These are phyloP conservation scores for Schizosaccharomyces versatilis DNA, from an alignment of 1,139 yeast genomes.

Conservation along the genomic window DNA sequence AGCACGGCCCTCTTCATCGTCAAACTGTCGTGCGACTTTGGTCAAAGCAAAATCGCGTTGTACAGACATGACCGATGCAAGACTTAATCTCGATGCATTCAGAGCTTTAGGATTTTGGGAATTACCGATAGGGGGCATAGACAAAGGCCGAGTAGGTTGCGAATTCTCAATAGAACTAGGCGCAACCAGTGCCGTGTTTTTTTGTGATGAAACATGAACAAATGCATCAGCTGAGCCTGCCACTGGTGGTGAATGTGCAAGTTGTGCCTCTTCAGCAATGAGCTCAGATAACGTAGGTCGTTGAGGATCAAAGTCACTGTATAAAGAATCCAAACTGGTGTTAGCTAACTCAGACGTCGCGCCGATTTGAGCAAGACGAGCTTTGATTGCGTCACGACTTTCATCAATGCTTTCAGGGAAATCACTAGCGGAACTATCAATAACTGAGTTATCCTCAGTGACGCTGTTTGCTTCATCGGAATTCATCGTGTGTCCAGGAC, in stretches of 20 bases:
- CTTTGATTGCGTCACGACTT: neutral
- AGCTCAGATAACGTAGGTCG: neutral
- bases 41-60: conserved; percentile 7
- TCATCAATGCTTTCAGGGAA: neutral
- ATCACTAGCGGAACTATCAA: neutral
- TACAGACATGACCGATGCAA: conserved; percentile 10
- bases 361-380: neutral
- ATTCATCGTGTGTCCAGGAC: conserved; percentile 8
- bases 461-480: neutral
- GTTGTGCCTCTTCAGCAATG: no score
- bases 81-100: conserved; percentile 7
- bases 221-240: no score
- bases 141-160: no score
- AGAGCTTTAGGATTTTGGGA: no score
- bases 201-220: no score
- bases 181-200: no score
- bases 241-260: no score
- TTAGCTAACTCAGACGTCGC: no score
- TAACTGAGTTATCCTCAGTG: no score
- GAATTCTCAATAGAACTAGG: no score
- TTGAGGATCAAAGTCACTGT: conserved; percentile 3
- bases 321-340: neutral
- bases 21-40: conserved; percentile 6
- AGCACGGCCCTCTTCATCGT: conserved; percentile 10
- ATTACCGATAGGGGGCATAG: no score